Percentiles rank a stretch among this genome's conserved stretches.
Evolutionary conservation across 768 basidiomycete genomes (phyloP).

Genomic region (Lactarius evosmus): DNA sequence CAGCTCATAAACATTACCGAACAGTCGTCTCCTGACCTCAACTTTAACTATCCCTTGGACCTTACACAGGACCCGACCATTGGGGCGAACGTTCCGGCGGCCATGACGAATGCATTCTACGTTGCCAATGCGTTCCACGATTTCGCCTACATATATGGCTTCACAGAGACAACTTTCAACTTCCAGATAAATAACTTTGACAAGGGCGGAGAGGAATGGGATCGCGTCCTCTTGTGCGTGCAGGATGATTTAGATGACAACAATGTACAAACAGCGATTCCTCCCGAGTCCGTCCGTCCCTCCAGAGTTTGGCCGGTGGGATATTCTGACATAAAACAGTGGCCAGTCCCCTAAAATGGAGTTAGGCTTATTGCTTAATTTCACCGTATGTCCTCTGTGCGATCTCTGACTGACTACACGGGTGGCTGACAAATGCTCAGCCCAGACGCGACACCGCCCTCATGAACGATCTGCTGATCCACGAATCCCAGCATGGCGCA

Average conservation of each 20-base stretch:
- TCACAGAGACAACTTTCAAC: conserved; percentile 57
- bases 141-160: conserved; percentile 48
- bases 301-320: conserved; percentile 11
- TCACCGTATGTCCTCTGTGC: conserved; percentile 30
- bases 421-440: conserved; percentile 34
- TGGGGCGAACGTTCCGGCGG: conserved; percentile 50
- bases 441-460: conserved; percentile 62
- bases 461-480: conserved; percentile 54
- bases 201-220: conserved; percentile 35
- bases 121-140: conserved; percentile 41
- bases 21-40: conserved; percentile 39
- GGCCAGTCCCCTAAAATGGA: conserved; percentile 45
- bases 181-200: conserved; percentile 55
- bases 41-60: conserved; percentile 42
- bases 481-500: conserved; percentile 44
- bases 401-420: too few relatives aligned
- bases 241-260: conserved; percentile 46
- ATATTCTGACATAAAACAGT: conserved; percentile 11
- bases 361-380: conserved; percentile 37
- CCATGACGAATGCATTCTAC: conserved; percentile 57
- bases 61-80: conserved; percentile 40
- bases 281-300: conserved; percentile 39
- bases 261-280: conserved; percentile 45
- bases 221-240: conserved; percentile 50
- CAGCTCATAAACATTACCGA: conserved; percentile 34